Evolutionary conservation across 139 green algal species (phyloP).

Genomic region (Auxenochlorella pyrenoidosa): DNA sequence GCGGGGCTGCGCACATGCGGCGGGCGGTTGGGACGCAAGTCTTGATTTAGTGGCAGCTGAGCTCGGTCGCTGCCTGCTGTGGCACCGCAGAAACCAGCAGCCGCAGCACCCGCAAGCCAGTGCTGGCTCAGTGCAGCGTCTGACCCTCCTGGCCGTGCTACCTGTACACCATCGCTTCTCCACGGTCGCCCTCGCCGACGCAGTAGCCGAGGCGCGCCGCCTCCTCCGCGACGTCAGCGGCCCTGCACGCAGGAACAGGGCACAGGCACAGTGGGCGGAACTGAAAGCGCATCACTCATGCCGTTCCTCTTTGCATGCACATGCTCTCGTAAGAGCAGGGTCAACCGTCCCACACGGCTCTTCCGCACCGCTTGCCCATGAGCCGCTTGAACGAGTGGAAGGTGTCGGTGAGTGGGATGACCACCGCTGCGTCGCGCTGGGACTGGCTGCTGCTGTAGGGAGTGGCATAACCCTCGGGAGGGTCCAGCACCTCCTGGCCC

Average conservation of each 20-base stretch:
- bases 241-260: not conserved
- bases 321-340: not conserved
- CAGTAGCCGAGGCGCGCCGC: constrained; percentile 36
- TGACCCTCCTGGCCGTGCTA: not conserved
- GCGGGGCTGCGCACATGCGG: not conserved
- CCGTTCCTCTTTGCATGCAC: not conserved
- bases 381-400: constrained; percentile 82
- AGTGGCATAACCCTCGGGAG: constrained; percentile 13
- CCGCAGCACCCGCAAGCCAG: not conserved
- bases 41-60: too few relatives aligned
- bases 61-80: not conserved
- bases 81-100: not conserved
- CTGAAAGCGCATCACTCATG: not conserved
- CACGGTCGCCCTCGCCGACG: constrained; percentile 47
- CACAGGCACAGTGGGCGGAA: not conserved
- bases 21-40: not conserved
- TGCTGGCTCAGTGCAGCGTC: not conserved
- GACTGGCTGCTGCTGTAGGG: not conserved
- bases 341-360: too few relatives aligned
- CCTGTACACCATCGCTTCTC: constrained; percentile 26
- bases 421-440: not conserved
- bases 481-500: constrained; percentile 49
- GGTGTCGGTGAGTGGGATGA: constrained; percentile 53
- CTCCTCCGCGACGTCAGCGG: not conserved
- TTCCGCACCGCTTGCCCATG: constrained; percentile 64